A percentile compares a stretch with the other conserved stretches of the same genome.
Conservation (phyloP, 169 alveolate species). For the Cryptosporidium tyzzeri region DNA sequence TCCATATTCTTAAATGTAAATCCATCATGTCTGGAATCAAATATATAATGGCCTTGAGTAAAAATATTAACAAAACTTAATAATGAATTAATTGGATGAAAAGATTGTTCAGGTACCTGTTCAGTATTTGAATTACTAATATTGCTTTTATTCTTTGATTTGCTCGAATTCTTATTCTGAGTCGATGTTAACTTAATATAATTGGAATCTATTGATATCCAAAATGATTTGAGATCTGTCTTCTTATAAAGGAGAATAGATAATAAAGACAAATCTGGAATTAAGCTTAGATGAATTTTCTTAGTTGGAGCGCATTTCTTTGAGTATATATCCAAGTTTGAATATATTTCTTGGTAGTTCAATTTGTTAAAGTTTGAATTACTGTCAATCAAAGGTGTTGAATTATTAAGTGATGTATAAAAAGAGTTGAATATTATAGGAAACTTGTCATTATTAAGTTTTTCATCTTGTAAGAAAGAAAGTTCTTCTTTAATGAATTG, state of each 20-base stretch:
- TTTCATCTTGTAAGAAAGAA: constrained; percentile 22
- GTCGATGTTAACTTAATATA: constrained; percentile 4
- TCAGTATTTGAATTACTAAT: not conserved
- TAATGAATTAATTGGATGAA: constrained; percentile 60
- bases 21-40: constrained; percentile 64
- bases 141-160: not conserved
- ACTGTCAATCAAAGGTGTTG: constrained; percentile 65
- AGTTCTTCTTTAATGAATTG: constrained; percentile 43
- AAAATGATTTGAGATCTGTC: constrained; percentile 45
- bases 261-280: constrained; percentile 59
- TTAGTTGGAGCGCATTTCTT: constrained; percentile 43
- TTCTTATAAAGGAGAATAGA: constrained; percentile 65
- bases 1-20: constrained; percentile 61
- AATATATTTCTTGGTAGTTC: constrained; percentile 36
- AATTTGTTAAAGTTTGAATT: constrained; percentile 42
- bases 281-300: constrained; percentile 52
- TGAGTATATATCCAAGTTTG: constrained; percentile 35
- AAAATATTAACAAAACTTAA: constrained; percentile 34
- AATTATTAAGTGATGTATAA: constrained; percentile 44
- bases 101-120: not conserved
- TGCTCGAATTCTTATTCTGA: not conserved
- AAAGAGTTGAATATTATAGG: constrained; percentile 63
- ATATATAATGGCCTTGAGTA: constrained; percentile 48
- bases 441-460: constrained; percentile 10
- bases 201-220: constrained; percentile 68